Conservation (phyloP, 371 early-diverging fungal genomes). For the Mucor irregularis region DNA sequence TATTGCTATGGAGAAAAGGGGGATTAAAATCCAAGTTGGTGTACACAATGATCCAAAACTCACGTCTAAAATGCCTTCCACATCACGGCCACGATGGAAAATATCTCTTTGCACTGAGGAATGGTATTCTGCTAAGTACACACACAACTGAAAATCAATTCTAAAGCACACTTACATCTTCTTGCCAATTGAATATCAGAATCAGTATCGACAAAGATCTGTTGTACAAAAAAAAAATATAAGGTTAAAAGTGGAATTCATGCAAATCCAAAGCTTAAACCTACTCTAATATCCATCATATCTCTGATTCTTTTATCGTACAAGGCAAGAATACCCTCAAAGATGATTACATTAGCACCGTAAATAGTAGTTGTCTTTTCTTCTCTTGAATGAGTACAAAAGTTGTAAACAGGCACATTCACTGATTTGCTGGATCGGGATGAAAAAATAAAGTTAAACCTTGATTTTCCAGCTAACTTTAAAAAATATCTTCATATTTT, state of each 20-base stretch:
- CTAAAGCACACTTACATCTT: constrained; percentile 56
- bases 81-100: constrained; percentile 84
- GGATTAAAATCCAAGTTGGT: background rate
- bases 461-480: background rate
- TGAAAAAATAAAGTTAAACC: background rate
- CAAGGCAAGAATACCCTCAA: constrained; percentile 92
- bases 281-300: constrained; percentile 89
- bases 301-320: constrained; percentile 78
- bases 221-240: too few relatives aligned
- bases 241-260: too few relatives aligned
- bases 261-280: background rate
- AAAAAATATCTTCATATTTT: background rate
- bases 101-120: constrained; percentile 88
- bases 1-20: constrained; percentile 62
- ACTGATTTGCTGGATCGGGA: constrained; percentile 52
- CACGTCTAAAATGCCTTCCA: constrained; percentile 76
- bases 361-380: constrained; percentile 72
- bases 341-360: constrained; percentile 91
- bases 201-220: constrained; percentile 95
- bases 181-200: constrained; percentile 88
- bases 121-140: too few relatives aligned
- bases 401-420: constrained; percentile 80
- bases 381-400: constrained; percentile 74
- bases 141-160: too few relatives aligned
- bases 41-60: background rate